Evolutionary conservation across 306 rosid genomes (phyloP).

Genomic region (Astragalus glycyphyllos): DNA sequence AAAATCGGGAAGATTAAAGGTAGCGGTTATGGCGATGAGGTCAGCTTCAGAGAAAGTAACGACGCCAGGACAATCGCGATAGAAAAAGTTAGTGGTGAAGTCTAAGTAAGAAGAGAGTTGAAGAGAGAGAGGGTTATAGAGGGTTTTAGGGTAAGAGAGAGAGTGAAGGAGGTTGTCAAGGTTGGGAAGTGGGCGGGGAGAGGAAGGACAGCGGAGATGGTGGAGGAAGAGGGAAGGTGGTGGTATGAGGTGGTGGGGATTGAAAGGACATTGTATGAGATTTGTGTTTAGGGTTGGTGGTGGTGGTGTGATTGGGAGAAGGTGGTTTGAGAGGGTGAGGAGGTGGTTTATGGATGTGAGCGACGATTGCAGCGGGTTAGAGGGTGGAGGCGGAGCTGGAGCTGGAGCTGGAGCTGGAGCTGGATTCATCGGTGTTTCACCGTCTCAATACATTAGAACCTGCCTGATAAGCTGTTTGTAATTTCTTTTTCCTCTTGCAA

Average conservation of each 20-base stretch:
- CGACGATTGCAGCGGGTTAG: constrained; percentile 1
- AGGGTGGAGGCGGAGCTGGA: background rate
- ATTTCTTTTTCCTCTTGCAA: too few relatives aligned
- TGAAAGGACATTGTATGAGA: constrained; percentile 59
- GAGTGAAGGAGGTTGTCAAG: constrained; percentile 41
- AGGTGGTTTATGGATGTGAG: constrained; percentile 63
- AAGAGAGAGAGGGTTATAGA: constrained; percentile 23
- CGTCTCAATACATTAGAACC: too few relatives aligned
- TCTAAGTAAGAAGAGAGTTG: constrained; percentile 60
- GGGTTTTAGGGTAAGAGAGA: constrained; percentile 63
- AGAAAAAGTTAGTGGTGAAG: constrained; percentile 60
- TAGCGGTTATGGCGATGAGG: constrained; percentile 35
- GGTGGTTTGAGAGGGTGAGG: constrained; percentile 41
- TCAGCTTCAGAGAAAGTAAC: constrained; percentile 49
- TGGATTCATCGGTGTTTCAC: too few relatives aligned
- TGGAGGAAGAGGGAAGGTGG: constrained; percentile 68
- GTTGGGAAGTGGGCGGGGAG: constrained; percentile 51
- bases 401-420: background rate
- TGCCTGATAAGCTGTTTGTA: too few relatives aligned
- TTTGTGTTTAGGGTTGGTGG: constrained; percentile 38
- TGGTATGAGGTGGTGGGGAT: constrained; percentile 64
- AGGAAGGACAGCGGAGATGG: constrained; percentile 68
- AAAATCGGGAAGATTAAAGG: constrained; percentile 64
- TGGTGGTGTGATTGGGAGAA: constrained; percentile 42
- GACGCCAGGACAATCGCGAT: constrained; percentile 68